Percentiles rank a stretch among this genome's conserved stretches.
Evolutionary conservation across 2,329 filamentous ascomycete genomes (phyloP).

Genomic region (Atkinsonella texensis): DNA sequence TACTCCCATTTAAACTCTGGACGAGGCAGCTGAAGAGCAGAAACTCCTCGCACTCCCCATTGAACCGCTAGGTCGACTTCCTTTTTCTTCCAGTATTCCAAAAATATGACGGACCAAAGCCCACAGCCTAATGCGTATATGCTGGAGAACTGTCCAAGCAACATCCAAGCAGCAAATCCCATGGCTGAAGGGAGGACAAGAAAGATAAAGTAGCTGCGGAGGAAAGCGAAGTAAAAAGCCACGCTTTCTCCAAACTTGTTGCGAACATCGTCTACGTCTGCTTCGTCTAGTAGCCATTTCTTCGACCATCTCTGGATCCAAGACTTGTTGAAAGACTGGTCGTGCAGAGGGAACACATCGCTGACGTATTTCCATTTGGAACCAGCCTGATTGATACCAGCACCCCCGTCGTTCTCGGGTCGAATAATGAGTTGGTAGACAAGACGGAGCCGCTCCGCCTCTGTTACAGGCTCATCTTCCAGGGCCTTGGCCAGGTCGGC

Average conservation of each 20-base stretch:
- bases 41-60: conserved; percentile 82
- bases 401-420: conserved; percentile 61
- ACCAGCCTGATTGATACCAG: conserved; percentile 57
- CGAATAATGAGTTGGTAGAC: conserved; percentile 78
- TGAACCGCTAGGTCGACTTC: conserved; percentile 75
- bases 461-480: conserved; percentile 63
- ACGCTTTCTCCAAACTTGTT: conserved; percentile 72
- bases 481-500: conserved; percentile 59
- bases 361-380: conserved; percentile 63
- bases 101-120: conserved; percentile 81
- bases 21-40: conserved; percentile 65
- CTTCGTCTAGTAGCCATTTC: conserved; percentile 53
- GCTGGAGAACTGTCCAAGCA: conserved; percentile 76
- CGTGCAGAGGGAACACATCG: conserved; percentile 68
- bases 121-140: conserved; percentile 68
- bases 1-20: conserved; percentile 70
- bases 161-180: conserved; percentile 64
- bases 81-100: conserved; percentile 94
- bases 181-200: conserved; percentile 70
- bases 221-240: conserved; percentile 91
- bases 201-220: conserved; percentile 82
- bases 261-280: conserved; percentile 62
- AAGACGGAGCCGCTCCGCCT: conserved; percentile 77
- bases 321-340: conserved; percentile 60
- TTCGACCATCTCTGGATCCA: conserved; percentile 67